Base-by-base conservation (phyloP, 345 rosid species). In the Bretschneidera sinensis region DNA sequence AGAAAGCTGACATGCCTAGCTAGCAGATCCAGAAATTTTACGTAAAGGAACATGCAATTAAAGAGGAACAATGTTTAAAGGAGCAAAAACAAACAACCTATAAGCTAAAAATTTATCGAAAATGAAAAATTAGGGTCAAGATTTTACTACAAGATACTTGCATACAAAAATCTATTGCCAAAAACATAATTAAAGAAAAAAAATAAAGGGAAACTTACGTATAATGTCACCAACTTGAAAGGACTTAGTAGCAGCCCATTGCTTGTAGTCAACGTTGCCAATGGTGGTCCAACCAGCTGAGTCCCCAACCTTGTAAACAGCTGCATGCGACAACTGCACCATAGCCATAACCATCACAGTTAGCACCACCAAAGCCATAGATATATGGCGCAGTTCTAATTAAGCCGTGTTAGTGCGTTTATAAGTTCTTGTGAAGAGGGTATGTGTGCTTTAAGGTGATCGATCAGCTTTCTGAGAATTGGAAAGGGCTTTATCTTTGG, bases 271-370 rank as follows among this genome's bases (percentile, higher is more conserved):
- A 17, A 89, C 54, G 60, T 83, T 87, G 25, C 94, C 98, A 57
- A 84, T 84, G 75, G 89, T 81, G 57, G 97, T 92, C 98, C 97
- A 92, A 35, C 98, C 98, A 35, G 85, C 90, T 21, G 91, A 62
- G 70, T 84, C 94, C 13, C 98, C 96, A 19, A 92, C 97, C 79
- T 84, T 92, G 79, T 89, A 74, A 48, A 80, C 75, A 0, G 79
- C 83, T 43, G 83, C 91, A 55, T 72, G 47, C 60, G 64, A 68
- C 63, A 65, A 62, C 62, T 61, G 45, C 64, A 54, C 21, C 55
- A 55, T 31, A 17, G 54, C 68, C 54, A 63, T 60, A 39, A 63
- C 62, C 1, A 9, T 54, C 51, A 60, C 35, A 19, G 59, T 55
- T 24, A 55, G 19, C 60, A n/a, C 53, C 51, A 51, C 78, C 80